phyloP scores from a whole-genome alignment of 2,329 filamentous ascomycete species.

The Orbilia brochopaga region DNA sequence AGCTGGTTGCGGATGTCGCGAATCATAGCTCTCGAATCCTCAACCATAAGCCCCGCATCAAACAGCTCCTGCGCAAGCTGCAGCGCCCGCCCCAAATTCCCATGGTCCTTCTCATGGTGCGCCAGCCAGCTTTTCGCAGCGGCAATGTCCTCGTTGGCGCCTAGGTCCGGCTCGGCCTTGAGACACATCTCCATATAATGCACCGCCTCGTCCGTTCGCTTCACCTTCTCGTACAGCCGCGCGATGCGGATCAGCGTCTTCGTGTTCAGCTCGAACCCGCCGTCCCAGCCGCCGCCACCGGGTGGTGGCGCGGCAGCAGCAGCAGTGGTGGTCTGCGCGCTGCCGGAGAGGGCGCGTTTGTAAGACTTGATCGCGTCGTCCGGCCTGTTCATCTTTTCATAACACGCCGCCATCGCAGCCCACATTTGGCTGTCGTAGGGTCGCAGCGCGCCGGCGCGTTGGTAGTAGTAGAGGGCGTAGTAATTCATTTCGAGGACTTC shows the following conservation, averaged over 20 bases:
- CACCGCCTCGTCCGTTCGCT: conserved; percentile 78
- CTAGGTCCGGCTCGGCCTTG: conserved; percentile 81
- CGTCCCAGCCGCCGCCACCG: conserved; percentile 53
- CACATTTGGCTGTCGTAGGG: conserved; percentile 99
- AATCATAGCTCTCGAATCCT: conserved; percentile 92
- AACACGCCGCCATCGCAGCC: conserved; percentile 91
- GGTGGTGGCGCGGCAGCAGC: conserved; percentile 63
- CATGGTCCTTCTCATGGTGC: conserved; percentile 74
- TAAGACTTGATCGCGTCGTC: conserved; percentile 93
- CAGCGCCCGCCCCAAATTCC: conserved; percentile 77
- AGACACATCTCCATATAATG: conserved; percentile 96
- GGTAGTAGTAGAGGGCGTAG: conserved; percentile 97
- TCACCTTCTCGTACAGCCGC: conserved; percentile 80
- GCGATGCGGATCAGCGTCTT: conserved; percentile 91
- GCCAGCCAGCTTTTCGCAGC: conserved; percentile 95
- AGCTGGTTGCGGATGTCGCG: conserved; percentile 72
- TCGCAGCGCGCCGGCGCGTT: conserved; percentile 88
- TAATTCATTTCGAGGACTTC: conserved; percentile 98
- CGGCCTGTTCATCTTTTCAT: conserved; percentile 84
- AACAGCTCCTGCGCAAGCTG: conserved; percentile 87
- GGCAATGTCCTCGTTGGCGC: conserved; percentile 88
- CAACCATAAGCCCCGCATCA: conserved; percentile 93
- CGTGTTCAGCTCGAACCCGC: conserved; percentile 75
- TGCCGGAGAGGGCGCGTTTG: conserved; percentile 84
- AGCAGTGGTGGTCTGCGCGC: conserved; percentile 59